Evolutionary conservation across 805 yeast genomes (phyloP).

Genomic region (Suhomyces xylopsoci): DNA sequence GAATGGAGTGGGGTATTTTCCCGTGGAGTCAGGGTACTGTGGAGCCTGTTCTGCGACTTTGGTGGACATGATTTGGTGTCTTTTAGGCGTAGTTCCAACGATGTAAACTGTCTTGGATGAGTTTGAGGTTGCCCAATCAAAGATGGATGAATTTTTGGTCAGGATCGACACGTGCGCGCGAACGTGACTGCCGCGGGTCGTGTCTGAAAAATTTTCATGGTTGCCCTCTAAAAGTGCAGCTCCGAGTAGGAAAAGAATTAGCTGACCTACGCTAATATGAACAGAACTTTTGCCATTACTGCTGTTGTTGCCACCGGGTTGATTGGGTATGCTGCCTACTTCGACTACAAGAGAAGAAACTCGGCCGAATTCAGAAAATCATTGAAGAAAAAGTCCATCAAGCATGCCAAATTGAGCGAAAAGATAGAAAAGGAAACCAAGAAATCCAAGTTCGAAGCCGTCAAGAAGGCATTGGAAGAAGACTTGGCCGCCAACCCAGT

Average conservation of each 20-base stretch:
- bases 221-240: not conserved
- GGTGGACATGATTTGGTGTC: not conserved
- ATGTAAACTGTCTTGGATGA: not conserved
- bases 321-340: constrained; percentile 78
- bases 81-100: not conserved
- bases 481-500: constrained; percentile 72
- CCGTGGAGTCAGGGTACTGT: constrained; percentile 34
- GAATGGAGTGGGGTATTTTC: constrained; percentile 42
- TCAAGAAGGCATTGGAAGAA: constrained; percentile 58
- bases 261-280: constrained; percentile 17
- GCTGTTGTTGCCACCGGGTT: constrained; percentile 52
- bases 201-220: constrained; percentile 1
- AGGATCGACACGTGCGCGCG: not conserved
- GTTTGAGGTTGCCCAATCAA: constrained; percentile 3
- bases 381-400: constrained; percentile 60
- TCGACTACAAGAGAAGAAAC: constrained; percentile 88
- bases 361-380: constrained; percentile 77
- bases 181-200: constrained; percentile 2
- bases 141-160: not conserved
- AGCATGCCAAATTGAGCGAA: constrained; percentile 57
- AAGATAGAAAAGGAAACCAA: constrained; percentile 53
- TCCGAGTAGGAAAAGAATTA: not conserved
- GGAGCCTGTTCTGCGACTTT: not conserved
- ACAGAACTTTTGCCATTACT: constrained; percentile 30
- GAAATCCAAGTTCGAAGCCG: constrained; percentile 55